Conservation (phyloP, 1,139 yeast genomes). For the Debaryomyces nepalensis region DNA sequence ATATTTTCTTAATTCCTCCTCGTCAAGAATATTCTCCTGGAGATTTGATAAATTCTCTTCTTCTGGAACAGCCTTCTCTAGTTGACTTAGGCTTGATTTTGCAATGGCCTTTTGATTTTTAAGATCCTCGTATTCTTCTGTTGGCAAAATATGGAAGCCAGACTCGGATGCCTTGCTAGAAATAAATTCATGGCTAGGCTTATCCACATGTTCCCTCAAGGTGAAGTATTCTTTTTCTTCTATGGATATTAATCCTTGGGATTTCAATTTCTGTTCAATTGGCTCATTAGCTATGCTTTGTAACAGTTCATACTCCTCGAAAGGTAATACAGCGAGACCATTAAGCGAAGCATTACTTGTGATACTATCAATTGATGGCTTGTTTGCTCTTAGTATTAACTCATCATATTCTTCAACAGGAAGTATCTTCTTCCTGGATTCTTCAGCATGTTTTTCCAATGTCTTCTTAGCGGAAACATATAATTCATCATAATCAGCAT, state of each 20-base stretch:
- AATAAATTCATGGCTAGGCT: slow-evolving; percentile 28
- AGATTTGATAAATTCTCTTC: too few species aligned
- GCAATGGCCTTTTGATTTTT: too few species aligned
- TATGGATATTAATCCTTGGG: slow-evolving; percentile 15
- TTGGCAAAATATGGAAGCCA: slow-evolving; percentile 28
- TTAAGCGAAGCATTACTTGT: slow-evolving; percentile 31
- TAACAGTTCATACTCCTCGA: slow-evolving; percentile 29
- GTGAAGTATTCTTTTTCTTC: slow-evolving; percentile 19
- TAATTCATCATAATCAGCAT: slow-evolving; percentile 18
- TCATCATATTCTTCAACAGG: slow-evolving; percentile 34
- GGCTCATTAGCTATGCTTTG: slow-evolving; percentile 23
- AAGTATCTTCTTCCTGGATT: slow-evolving; percentile 17
- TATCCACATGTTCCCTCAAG: slow-evolving; percentile 17
- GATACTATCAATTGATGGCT: slow-evolving; percentile 42
- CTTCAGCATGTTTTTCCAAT: slow-evolving; percentile 22
- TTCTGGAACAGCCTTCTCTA: too few species aligned
- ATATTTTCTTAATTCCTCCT: slow-evolving; percentile 32
- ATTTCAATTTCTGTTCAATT: slow-evolving; percentile 23
- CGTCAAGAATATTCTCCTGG: slow-evolving; percentile 35
- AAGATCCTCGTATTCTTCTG: slow-evolving; percentile 19
- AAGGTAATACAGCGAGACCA: slow-evolving; percentile 35
- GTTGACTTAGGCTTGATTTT: too few species aligned
- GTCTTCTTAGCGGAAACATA: slow-evolving; percentile 18
- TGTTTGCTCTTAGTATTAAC: slow-evolving; percentile 38
- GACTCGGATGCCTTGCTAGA: slow-evolving; percentile 17